phyloP scores from a whole-genome alignment of 2,329 filamentous ascomycete genomes.

The Alternaria sp. region DNA sequence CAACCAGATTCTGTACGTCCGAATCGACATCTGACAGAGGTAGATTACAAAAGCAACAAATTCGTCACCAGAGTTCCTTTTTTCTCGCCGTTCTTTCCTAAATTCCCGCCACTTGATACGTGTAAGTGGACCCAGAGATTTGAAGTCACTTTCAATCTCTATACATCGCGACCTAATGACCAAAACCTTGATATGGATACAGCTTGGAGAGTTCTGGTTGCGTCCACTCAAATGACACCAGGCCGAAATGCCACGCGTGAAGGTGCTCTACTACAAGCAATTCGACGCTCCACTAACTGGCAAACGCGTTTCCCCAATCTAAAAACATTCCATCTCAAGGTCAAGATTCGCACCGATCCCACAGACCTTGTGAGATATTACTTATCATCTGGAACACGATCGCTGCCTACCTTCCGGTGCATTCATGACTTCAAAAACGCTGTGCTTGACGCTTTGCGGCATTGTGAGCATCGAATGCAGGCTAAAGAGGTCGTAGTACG shows the following conservation, averaged over 20 bases:
- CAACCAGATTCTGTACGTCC: background rate
- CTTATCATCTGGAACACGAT: background rate
- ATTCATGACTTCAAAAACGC: background rate
- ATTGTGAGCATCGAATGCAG: background rate
- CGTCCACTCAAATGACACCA: background rate
- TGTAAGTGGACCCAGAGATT: background rate
- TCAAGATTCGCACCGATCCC: background rate
- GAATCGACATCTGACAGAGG: background rate
- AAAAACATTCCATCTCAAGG: accelerated
- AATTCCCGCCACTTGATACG: background rate
- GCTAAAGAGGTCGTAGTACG: background rate
- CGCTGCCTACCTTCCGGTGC: background rate
- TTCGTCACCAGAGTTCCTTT: background rate
- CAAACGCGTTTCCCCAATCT: background rate
- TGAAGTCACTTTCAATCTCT: background rate
- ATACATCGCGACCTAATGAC: background rate
- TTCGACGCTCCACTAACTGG: background rate
- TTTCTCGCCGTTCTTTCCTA: background rate
- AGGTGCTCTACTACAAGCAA: background rate
- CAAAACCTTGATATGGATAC: background rate
- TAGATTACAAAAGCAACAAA: background rate
- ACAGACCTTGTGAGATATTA: background rate
- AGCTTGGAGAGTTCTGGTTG: background rate
- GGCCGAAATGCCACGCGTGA: background rate
- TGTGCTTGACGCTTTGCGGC: background rate